Conservation (phyloP, 257 asterid genomes). For the Ehretia macrophylla region DNA sequence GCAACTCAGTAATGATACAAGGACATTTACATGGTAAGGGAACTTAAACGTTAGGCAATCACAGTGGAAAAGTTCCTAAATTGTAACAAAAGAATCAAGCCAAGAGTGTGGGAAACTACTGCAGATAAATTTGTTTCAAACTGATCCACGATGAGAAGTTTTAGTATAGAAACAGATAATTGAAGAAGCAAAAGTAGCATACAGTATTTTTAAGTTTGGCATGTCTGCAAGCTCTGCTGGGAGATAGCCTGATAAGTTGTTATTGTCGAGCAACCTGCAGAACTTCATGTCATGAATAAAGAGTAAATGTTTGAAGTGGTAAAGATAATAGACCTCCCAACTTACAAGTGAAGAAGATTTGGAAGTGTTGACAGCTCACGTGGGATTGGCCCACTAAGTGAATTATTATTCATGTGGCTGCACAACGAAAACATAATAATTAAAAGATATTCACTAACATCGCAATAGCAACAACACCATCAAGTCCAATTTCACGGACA, state of each 20-base stretch:
- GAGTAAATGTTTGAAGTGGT: constrained; percentile 9
- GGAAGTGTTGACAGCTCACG: constrained; percentile 78
- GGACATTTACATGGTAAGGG: too few species aligned
- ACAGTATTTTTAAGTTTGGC: constrained; percentile 71
- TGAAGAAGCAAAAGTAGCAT: constrained; percentile 27
- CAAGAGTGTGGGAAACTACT: too few species aligned
- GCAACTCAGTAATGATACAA: too few species aligned
- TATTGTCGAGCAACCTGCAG: constrained; percentile 94
- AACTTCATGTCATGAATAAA: constrained; percentile 11
- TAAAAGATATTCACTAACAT: not conserved
- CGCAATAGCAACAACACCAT: too few species aligned
- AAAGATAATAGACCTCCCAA: constrained; percentile 13
- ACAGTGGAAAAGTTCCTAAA: too few species aligned
- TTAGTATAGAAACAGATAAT: not conserved
- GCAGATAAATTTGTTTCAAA: too few species aligned
- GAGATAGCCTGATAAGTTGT: constrained; percentile 85
- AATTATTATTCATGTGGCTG: constrained; percentile 99
- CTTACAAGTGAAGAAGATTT: constrained; percentile 88
- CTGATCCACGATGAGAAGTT: too few species aligned
- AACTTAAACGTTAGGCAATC: too few species aligned
- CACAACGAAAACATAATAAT: constrained; percentile 19
- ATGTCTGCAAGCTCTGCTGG: constrained; percentile 69
- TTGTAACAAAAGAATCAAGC: too few species aligned
- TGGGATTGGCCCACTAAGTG: constrained; percentile 87
- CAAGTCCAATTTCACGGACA: too few species aligned